Base-by-base conservation (phyloP, 352 stramenopile genomes). In the Plasmopara muralis region DNA sequence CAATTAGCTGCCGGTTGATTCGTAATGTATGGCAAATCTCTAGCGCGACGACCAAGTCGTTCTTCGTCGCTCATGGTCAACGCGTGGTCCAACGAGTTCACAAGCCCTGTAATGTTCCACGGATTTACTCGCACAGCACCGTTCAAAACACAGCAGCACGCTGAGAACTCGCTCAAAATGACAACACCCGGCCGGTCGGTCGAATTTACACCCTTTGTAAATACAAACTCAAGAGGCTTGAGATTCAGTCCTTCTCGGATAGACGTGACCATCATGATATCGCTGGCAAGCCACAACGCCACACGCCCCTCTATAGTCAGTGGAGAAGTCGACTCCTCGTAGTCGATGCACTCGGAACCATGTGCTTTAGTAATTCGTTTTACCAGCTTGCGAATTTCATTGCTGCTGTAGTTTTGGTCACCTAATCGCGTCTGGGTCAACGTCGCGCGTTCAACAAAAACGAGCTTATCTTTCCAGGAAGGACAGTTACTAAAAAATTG, bases 191-290 rank as follows among this genome's bases (percentile, higher is more conserved):
- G 82, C 6, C 68, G 67, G 59, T 66, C 67, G 47, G 72, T 68
- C 57, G 81, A 53, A 15, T 47, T 62, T 39, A 78, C 64, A 49
- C 74, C 70, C 52, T 94, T 90, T 15, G 82, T 73, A 64, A 89
- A 97, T 34, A 97, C 89, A 61, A 93, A 97, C 71, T 99, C 96
- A 39, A 99, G 74, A 4, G 96, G 96, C 57, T 95, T 91, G 33
- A 98, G 72, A 73, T 99, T 99, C 14, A 99, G 66, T n/a, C 96
- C 97, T 72, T 99, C 96, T 15, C 96, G 86, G 42, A 99, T 93
- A 0, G 93, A 93, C 12, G 93, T 98, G 29, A 95, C 77, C 70
- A 99, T 94, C 38, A 98, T 77, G 35, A 99, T 93, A 69, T 99
- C 90, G 40, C 85, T 92, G n/a, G 89, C 82, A 6, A 95, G 83